phyloP scores from a whole-genome alignment of 2,329 filamentous ascomycete species.

The Tolypocladium guangdongense region DNA sequence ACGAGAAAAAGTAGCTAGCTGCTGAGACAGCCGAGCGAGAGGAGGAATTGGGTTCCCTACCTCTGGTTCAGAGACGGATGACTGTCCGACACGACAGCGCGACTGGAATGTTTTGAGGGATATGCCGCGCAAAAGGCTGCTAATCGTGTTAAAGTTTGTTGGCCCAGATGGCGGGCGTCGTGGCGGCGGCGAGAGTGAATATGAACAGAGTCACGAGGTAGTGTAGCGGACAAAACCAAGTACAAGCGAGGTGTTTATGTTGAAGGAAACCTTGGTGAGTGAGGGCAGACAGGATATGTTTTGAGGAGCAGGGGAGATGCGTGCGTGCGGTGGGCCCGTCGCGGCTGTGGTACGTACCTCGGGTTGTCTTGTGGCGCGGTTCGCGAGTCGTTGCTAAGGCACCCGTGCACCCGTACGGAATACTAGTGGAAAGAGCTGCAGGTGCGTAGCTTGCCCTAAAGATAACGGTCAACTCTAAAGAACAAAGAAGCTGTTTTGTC shows the following conservation, averaged over 20 bases:
- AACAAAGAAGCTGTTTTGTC: neutral
- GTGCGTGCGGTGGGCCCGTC: constrained; percentile 10
- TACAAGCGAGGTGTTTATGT: constrained; percentile 24
- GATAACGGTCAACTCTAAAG: neutral
- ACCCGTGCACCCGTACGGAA: too few relatives aligned
- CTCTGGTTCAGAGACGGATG: constrained; percentile 22
- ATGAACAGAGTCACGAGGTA: constrained; percentile 8
- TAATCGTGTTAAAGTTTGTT: constrained; percentile 16
- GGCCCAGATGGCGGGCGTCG: constrained; percentile 10
- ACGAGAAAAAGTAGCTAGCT: constrained; percentile 7
- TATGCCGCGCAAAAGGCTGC: constrained; percentile 15
- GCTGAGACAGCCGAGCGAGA: constrained; percentile 19
- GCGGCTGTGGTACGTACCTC: constrained; percentile 10
- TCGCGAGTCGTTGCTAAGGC: constrained; percentile 8
- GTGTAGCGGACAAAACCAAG: constrained; percentile 12
- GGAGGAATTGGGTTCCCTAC: constrained; percentile 20
- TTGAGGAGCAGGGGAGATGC: constrained; percentile 23
- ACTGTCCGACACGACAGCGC: constrained; percentile 20
- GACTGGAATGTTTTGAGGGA: constrained; percentile 25
- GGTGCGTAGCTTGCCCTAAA: neutral
- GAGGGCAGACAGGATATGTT: constrained; percentile 25
- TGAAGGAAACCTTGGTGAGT: constrained; percentile 19
- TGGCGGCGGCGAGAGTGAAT: constrained; percentile 10
- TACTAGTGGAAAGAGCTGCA: too few relatives aligned
- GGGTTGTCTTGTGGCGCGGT: constrained; percentile 2